Evolutionary conservation across 768 basidiomycete genomes (phyloP).

Genomic region (Kwoniella mangroviensis): DNA sequence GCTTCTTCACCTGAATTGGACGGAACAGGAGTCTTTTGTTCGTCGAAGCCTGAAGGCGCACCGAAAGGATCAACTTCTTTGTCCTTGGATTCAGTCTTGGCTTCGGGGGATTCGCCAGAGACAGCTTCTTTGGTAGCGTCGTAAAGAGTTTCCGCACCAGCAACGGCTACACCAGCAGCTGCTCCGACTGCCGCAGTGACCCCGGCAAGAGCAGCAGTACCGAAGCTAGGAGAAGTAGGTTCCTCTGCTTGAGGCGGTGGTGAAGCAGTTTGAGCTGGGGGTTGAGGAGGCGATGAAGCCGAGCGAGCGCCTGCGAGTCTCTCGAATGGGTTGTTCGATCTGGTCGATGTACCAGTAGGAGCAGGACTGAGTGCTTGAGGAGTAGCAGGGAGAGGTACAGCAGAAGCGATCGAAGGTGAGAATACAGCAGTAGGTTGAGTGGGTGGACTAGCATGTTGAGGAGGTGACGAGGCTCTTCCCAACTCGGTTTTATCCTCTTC

Average conservation of each 20-base stretch:
- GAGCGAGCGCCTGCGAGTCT: constrained; percentile 51
- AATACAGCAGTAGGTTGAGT: constrained; percentile 19
- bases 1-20: constrained; percentile 17
- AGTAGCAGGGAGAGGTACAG: constrained; percentile 73
- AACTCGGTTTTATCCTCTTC: constrained; percentile 57
- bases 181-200: constrained; percentile 39
- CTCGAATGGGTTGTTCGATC: constrained; percentile 91
- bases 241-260: constrained; percentile 11
- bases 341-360: constrained; percentile 61
- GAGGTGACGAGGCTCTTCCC: constrained; percentile 28
- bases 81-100: constrained; percentile 12
- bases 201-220: constrained; percentile 36
- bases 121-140: constrained; percentile 41
- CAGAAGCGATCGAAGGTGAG: constrained; percentile 63
- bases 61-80: constrained; percentile 35
- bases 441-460: background rate
- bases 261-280: constrained; percentile 1
- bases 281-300: constrained; percentile 7
- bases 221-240: constrained; percentile 32
- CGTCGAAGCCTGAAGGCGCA: constrained; percentile 8
- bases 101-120: constrained; percentile 19
- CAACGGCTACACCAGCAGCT: constrained; percentile 35
- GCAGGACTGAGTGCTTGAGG: constrained; percentile 68
- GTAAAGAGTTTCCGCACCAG: constrained; percentile 41
- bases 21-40: constrained; percentile 12